Evolutionary conservation across 1,284 basidiomycete species (phyloP), one percentile per base, ranked within the genome.

Genomic region (Heimioporus retisporus): DNA sequence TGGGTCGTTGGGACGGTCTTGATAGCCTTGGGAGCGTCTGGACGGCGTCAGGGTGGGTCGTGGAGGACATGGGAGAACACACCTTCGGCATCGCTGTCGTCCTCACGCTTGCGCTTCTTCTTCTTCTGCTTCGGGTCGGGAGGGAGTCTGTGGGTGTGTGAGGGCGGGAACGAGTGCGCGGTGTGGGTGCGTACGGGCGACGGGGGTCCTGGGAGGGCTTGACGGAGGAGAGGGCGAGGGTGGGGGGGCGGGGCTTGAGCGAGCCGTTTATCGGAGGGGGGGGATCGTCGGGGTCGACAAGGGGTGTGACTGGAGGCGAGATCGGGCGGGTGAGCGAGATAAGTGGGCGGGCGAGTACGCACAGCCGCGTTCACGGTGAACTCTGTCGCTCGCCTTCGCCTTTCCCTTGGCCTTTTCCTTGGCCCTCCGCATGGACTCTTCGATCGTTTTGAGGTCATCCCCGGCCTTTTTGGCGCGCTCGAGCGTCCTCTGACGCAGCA

Each of bases 91-190:
- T 95, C 94, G 73, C 92, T 93, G 35, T 91, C 90, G 40, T 92
- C 92, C 31, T 94, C 88, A 63, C 92, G 86, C 83, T 94, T 94
- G 77, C 92, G 90, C 76, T 94, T 94, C 82, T 95, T 95, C 82
- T 94, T 94, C 84, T 94, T 94, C 77, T 90, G 89, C 81, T 90
- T 92, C 55, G 81, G 67, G 57, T 91, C 88, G 19, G 88, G 79
- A 48, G 71, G 73, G 63, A 76, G 67, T 59, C 79, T 84, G 60
- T n/a, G 55, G 43, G 4, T 31, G 53, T 35, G 62, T 28, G 75
- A 11, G 21, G 14, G 28, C n/a, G n/a, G 23, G 21, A 44, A 35
- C 19, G 15, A 25, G 42, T 7, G 57, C 25, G 31, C n/a, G 21
- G 28, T 21, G 14, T 28, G 31, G 3, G 25, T 42, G 72, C 84